A percentile compares a stretch with the other conserved stretches of the same genome.
These are phyloP conservation scores for Leishmania martiniquensis DNA, from an alignment of 208 protist genomes.

Conservation along the genomic window DNA sequence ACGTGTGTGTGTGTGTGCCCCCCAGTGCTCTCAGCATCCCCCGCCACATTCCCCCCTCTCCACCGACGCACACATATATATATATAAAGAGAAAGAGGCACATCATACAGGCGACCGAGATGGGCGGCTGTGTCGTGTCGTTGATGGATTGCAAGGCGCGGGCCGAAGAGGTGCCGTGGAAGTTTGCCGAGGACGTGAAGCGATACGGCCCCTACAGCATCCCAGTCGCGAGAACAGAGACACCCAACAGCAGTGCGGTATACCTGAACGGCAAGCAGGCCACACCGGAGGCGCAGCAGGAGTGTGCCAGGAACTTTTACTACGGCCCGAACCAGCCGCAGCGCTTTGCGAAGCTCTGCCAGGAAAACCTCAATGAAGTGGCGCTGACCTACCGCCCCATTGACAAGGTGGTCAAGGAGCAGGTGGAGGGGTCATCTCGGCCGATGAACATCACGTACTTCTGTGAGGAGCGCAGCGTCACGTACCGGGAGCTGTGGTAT, in stretches of 20 bases:
- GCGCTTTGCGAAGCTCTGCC: slow-evolving; percentile 34
- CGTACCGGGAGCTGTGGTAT: slow-evolving; percentile 45
- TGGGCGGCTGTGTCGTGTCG: slow-evolving; percentile 15
- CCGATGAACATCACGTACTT: slow-evolving; percentile 58
- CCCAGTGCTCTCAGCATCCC: not conserved
- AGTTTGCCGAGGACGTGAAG: slow-evolving; percentile 14
- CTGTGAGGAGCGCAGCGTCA: slow-evolving; percentile 27
- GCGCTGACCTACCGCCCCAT: slow-evolving; percentile 56
- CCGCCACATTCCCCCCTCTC: not conserved
- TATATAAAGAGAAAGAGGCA: no score
- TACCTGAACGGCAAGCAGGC: slow-evolving; percentile 46
- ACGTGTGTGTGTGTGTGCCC: no score
- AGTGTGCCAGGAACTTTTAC: slow-evolving; percentile 15
- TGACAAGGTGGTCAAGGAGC: slow-evolving; percentile 31
- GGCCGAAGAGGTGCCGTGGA: slow-evolving; percentile 9
- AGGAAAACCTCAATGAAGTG: slow-evolving; percentile 9
- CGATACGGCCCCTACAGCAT: slow-evolving; percentile 39
- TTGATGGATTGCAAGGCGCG: slow-evolving; percentile 39
- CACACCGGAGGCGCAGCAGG: slow-evolving; percentile 15
- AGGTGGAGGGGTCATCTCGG: slow-evolving; percentile 10
- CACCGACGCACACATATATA: no score
- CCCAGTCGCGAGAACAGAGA: slow-evolving; percentile 49
- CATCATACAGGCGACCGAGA: not conserved
- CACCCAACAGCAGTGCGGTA: slow-evolving; percentile 36
- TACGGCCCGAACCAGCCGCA: slow-evolving; percentile 29